Base-by-base conservation (phyloP, 352 stramenopile species). In the Plasmopara muralis region DNA sequence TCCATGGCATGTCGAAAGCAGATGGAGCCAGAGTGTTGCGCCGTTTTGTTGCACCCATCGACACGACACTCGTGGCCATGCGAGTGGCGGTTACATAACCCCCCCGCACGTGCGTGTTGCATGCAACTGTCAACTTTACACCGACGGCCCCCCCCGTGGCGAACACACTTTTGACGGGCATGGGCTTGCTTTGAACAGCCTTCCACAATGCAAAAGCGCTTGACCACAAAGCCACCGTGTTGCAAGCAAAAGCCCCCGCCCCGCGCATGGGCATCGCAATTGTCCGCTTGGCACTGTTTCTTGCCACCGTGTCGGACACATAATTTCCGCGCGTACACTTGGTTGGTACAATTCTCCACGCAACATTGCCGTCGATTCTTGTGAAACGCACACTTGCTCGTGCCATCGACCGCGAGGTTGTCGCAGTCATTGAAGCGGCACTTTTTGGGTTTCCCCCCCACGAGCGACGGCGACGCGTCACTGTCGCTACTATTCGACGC, bases 401-500 rank as follows among this genome's bases (percentile, higher is more conserved):
- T 87, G 62, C 77, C 80, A 50, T 86, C 72, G 40, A 85, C 69
- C 4, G 74, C 72, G 20, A 78, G 57, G 62, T 87, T 88, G 53
- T 83, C 77, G 57, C 80, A 91, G 56, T 87, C 75, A 41, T 91
- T 91, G 55, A 91, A 91, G 53, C 74, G 70, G 58, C 80, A 91
- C 60, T 85, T 87, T 48, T 68, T 68, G 47, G 64, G 56, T 47
- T 81, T 74, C 52, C 58, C 69, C 30, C 56, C 41, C 13, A 34
- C 35, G 30, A 38, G 0, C 13, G 37, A 41, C 13, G 63, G 57
- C 16, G 62, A 63, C n/a, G 54, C 20, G 41, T 63, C 55, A 30
- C 25, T 47, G 47, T 66, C 39, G 56, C 55, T 66, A 50, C 55
- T 65, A 33, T 47, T 42, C 7, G 58, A 67, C 40, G 53, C 58